Base-by-base conservation (phyloP, 83 land plant genomes). In the Diphasiastrum complanatum region DNA sequence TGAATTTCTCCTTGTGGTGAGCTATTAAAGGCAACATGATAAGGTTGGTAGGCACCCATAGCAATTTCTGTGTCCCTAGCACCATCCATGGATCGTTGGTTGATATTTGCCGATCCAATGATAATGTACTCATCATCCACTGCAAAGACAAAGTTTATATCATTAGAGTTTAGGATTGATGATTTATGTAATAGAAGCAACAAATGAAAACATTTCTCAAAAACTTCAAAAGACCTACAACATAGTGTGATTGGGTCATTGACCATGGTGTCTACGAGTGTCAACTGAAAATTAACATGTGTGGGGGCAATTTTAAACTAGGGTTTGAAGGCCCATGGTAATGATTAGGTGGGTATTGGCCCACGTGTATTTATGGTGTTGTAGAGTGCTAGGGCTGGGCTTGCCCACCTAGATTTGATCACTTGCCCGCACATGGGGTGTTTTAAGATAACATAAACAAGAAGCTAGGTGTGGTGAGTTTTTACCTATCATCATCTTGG, bases 41-140 rank as follows among this genome's bases (percentile, higher is more conserved):
- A 32, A 2, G 70, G 70, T 24, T 67, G 70, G 67, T 49, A 67
- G 8, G 77, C 87, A 2, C 92, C 92, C 77, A 83, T 81, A 0
- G 88, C 92, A 25, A 83, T 87, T 59, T 87, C 92, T 0, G 92
- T 66, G 64, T 87, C 92, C 37, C 85, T 69, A 4, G 71, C 80
- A 6, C 92, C 92, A 43, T 87, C 88, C 84, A 87, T 76, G 6
- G 92, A 87, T 16, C 92, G 55, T 58, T 87, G 85, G 76, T 87
- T 87, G 73, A 87, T 80, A 71, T 87, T 87, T 20, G 92, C 92
- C 1, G 92, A 87, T 63, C 92, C 92, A 1, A 87, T 20, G 14
- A 87, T 87, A 4, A 81, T 81, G 74, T 87, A 87, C 60, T 87
- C 92, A 59, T 87, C 92, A 50, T 87, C 92, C 63, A 80, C 92